These are phyloP conservation scores for Apocynum venetum DNA, from an alignment of 257 asterid genomes.

Conservation along the genomic window DNA sequence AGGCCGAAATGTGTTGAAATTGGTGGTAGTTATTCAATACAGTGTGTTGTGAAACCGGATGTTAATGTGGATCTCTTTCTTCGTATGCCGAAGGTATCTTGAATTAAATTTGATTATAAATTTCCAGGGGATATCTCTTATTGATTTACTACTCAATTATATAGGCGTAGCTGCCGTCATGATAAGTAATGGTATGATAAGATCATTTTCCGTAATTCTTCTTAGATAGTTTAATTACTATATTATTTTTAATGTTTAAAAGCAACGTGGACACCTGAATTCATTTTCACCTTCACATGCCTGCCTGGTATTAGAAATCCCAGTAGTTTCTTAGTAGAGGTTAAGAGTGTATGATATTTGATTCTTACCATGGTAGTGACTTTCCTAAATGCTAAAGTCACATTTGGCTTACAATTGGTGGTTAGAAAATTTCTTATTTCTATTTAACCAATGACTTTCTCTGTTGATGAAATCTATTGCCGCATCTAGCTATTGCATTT, in stretches of 20 bases:
- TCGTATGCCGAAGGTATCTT: constrained; percentile 79
- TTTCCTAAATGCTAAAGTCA: background rate
- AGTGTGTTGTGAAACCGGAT: constrained; percentile 63
- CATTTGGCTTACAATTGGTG: background rate
- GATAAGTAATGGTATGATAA: background rate
- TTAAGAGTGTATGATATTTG: background rate
- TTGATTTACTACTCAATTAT: background rate
- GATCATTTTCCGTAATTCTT: background rate
- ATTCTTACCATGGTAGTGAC: background rate
- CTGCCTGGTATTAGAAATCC: background rate
- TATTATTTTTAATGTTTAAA: background rate
- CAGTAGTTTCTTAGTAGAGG: background rate
- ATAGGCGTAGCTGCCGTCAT: background rate
- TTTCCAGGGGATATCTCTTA: background rate
- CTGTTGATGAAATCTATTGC: background rate
- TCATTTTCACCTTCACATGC: background rate
- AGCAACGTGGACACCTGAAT: background rate
- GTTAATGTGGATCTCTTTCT: constrained; percentile 72
- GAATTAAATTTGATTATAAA: background rate
- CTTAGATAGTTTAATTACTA: background rate
- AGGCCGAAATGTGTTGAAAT: constrained; percentile 61
- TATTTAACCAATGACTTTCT: background rate
- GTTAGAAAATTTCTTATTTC: background rate
- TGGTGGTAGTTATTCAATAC: constrained; percentile 79
- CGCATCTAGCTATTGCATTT: background rate